phyloP scores from a whole-genome alignment of 306 rosid species.

The Cicer arietinum region DNA sequence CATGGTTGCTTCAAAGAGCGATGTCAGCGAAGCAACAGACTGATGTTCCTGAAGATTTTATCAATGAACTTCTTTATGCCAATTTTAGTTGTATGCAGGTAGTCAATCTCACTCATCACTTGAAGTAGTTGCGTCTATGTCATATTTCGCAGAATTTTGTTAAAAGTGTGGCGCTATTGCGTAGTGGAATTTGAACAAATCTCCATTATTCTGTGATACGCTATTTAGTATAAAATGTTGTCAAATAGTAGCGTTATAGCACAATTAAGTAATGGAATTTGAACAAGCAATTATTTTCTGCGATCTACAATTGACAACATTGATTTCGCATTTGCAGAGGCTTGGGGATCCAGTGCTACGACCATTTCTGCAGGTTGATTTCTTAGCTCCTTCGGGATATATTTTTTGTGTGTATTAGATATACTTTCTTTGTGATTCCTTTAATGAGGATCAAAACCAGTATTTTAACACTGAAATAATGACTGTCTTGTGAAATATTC shows the following conservation, averaged over 20 bases:
- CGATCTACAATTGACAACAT: neutral
- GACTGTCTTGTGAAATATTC: constrained; percentile 23
- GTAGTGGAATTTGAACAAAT: neutral
- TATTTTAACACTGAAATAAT: neutral
- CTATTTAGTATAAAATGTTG: neutral
- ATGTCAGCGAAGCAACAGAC: constrained; percentile 83
- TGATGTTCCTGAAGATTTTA: constrained; percentile 76
- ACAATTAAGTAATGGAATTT: neutral
- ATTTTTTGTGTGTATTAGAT: constrained; percentile 11
- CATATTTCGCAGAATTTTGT: neutral
- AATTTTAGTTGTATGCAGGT: constrained; percentile 91
- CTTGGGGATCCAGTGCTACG: constrained; percentile 92
- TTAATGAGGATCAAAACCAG: constrained; percentile 25
- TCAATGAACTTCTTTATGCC: constrained; percentile 82
- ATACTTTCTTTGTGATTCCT: constrained; percentile 23
- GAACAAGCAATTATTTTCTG: neutral
- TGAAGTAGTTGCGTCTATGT: constrained; percentile 1
- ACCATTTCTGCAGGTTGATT: constrained; percentile 87
- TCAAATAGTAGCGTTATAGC: neutral
- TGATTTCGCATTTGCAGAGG: constrained; percentile 56
- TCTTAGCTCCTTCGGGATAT: constrained; percentile 12
- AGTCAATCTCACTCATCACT: constrained; percentile 21
- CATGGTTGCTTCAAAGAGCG: constrained; percentile 99
- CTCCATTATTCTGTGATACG: neutral
- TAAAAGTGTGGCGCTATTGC: neutral